Conservation (phyloP, 208 protist species). For the Strigomonas galati region DNA sequence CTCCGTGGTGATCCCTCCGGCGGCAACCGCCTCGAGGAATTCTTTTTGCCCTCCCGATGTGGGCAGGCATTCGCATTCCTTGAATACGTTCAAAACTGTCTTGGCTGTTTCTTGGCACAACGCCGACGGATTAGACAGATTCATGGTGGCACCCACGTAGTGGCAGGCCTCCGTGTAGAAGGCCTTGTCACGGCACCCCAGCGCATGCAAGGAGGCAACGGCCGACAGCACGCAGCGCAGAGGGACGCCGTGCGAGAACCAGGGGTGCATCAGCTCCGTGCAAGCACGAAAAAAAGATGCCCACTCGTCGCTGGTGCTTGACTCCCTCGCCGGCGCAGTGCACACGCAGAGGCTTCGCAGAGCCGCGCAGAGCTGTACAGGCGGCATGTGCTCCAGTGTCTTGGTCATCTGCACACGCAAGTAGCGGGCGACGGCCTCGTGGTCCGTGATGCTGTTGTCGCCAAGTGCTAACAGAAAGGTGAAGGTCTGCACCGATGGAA, state of each 20-base stretch:
- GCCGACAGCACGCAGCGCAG: conserved; percentile 46
- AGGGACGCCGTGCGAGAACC: conserved; percentile 39
- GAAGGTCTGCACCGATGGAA: conserved; percentile 74
- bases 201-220: conserved; percentile 35
- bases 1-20: conserved; percentile 35
- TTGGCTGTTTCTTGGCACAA: conserved; percentile 44
- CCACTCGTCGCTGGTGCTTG: conserved; percentile 33
- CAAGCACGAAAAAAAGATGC: conserved; percentile 43
- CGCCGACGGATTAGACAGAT: conserved; percentile 19
- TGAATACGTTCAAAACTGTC: neutral
- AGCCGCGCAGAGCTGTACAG: conserved; percentile 73
- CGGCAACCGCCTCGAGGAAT: conserved; percentile 45
- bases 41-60: conserved; percentile 23
- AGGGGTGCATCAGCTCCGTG: conserved; percentile 41
- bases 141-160: conserved; percentile 38
- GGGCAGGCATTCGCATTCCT: conserved; percentile 22
- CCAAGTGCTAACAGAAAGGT: conserved; percentile 69
- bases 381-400: conserved; percentile 64
- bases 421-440: conserved; percentile 34
- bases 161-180: conserved; percentile 50
- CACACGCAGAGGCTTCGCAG: conserved; percentile 41
- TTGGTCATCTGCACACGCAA: conserved; percentile 70
- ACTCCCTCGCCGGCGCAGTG: conserved; percentile 17
- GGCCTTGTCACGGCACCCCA: conserved; percentile 44
- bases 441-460: conserved; percentile 42